These are phyloP conservation scores for Podaxis pistillaris DNA, from an alignment of 768 basidiomycete genomes.

Conservation along the genomic window DNA sequence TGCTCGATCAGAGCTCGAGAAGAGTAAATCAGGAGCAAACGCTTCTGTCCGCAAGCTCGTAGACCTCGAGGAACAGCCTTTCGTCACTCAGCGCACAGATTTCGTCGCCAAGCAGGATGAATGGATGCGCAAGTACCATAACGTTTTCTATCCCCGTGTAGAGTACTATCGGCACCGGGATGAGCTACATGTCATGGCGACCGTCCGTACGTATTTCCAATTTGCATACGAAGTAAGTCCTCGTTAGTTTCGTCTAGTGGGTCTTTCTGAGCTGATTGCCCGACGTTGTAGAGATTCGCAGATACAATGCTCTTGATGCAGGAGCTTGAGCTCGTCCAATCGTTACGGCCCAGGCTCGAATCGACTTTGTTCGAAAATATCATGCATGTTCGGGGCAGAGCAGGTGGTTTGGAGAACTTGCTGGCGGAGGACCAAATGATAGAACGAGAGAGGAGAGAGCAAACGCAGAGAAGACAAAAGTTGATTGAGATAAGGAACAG, in stretches of 20 bases:
- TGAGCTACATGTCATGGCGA: constrained; percentile 52
- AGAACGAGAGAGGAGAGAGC: constrained; percentile 26
- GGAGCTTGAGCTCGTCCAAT: constrained; percentile 42
- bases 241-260: background rate
- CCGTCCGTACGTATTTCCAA: constrained; percentile 55
- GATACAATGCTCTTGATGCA: constrained; percentile 53
- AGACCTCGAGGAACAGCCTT: constrained; percentile 35
- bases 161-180: constrained; percentile 24
- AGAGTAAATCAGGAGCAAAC: background rate
- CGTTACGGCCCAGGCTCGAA: constrained; percentile 34
- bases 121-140: constrained; percentile 21
- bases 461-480: constrained; percentile 25
- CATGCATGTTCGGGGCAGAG: constrained; percentile 16
- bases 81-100: constrained; percentile 33
- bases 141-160: background rate
- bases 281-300: constrained; percentile 43
- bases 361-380: constrained; percentile 30
- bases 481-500: constrained; percentile 33
- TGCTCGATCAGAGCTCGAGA: background rate
- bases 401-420: constrained; percentile 26
- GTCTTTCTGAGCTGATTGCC: background rate
- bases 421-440: constrained; percentile 40
- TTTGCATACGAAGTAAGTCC: constrained; percentile 48
- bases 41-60: constrained; percentile 31
- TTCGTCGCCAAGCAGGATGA: constrained; percentile 16